phyloP scores from a whole-genome alignment of 1,284 basidiomycete species.

The Cryptococcus sp. region DNA sequence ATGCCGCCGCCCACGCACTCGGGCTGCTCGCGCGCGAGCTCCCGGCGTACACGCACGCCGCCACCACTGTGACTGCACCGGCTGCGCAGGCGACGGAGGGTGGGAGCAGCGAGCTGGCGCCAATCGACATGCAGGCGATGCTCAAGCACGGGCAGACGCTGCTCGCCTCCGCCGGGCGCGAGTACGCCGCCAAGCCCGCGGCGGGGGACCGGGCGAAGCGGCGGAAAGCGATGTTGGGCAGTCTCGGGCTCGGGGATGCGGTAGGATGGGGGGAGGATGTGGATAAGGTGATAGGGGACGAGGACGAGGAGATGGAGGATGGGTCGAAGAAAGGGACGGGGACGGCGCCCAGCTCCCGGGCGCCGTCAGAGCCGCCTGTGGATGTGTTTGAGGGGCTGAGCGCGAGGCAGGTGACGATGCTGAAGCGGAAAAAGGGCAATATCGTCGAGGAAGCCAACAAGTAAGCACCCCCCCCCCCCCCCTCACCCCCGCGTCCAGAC shows the following conservation, averaged over 20 bases:
- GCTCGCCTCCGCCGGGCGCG: slow-evolving; percentile 44
- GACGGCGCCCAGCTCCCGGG: slow-evolving; percentile 8
- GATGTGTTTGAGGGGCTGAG: slow-evolving; percentile 49
- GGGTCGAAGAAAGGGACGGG: slow-evolving; percentile 16
- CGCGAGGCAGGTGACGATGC: slow-evolving; percentile 47
- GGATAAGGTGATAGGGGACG: slow-evolving; percentile 40
- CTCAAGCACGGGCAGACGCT: slow-evolving; percentile 25
- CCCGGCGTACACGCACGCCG: slow-evolving; percentile 26
- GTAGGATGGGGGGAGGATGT: slow-evolving; percentile 44
- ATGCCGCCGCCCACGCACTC: slow-evolving; percentile 46
- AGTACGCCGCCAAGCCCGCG: slow-evolving; percentile 41
- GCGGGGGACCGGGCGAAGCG: slow-evolving; percentile 41
- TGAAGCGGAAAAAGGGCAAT: slow-evolving; percentile 51
- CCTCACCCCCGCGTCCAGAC: neutral
- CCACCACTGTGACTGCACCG: neutral
- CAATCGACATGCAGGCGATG: slow-evolving; percentile 26
- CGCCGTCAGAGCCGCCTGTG: slow-evolving; percentile 15
- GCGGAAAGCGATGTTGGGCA: slow-evolving; percentile 47
- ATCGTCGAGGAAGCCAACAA: slow-evolving; percentile 47
- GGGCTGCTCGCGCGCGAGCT: slow-evolving; percentile 40
- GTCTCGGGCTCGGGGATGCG: slow-evolving; percentile 41
- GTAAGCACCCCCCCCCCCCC: slow-evolving; percentile 19
- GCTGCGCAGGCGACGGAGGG: too few species aligned
- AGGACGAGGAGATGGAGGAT: slow-evolving; percentile 36
- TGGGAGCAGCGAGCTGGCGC: too few species aligned